Conservation (phyloP, 164 flowering plant species). For the Annona cherimola region DNA sequence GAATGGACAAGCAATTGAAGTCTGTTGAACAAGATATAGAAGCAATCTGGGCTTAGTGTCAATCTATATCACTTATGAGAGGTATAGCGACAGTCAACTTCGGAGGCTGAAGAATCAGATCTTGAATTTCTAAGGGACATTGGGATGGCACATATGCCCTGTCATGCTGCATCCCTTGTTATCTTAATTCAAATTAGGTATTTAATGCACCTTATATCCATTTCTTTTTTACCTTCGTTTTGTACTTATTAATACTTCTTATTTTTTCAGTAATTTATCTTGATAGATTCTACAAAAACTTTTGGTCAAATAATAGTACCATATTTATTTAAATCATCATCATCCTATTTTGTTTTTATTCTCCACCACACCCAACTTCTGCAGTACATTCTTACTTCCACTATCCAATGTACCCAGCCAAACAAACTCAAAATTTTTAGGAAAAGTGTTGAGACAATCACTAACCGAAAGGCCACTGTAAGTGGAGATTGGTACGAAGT, state of each 20-base stretch:
- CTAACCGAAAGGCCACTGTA: conserved; percentile 21
- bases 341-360: neutral
- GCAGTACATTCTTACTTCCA: neutral
- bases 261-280: neutral
- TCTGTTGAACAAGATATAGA: conserved; percentile 19
- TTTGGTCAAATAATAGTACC: neutral
- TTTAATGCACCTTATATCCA: neutral
- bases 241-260: neutral
- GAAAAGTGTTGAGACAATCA: conserved; percentile 36
- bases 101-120: neutral
- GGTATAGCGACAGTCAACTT: neutral
- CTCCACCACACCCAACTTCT: no score
- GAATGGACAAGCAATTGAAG: conserved; percentile 30
- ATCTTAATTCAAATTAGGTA: neutral
- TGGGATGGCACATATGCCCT: neutral
- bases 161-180: no score
- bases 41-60: neutral
- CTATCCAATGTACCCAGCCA: neutral
- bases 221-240: neutral
- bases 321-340: no score
- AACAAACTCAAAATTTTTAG: conserved; percentile 16
- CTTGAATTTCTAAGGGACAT: neutral
- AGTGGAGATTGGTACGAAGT: conserved; percentile 45
- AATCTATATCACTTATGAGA: conserved; percentile 1
- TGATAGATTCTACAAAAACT: neutral